Base-by-base conservation (phyloP, 176 grass and related monocot genomes). In the Oryza punctata region DNA sequence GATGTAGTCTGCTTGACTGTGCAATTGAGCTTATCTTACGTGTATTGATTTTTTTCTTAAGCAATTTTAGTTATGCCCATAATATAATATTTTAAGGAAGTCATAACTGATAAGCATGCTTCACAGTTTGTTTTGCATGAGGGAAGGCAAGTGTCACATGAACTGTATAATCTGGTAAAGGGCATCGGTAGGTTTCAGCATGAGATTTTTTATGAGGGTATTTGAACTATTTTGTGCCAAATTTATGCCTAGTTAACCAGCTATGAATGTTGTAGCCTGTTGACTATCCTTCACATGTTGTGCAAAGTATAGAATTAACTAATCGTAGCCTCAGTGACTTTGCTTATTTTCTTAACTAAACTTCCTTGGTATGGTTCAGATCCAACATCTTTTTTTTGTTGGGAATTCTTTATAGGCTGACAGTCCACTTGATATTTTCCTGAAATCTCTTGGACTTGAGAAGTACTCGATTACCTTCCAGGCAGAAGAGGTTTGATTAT, bases 381-480 rank as follows among this genome's bases (percentile, higher is more conserved):
- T 63, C 33, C 41, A 70, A 86, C 79, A 76, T 79, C 14, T 26
- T 73, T 81, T 85, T 46, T 59, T 81, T 69, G 15, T 47, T 65
- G 44, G 32, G 32, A 65, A 35, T 33, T 68, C 11, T 73, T 35
- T 89, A 49, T 88, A 99, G 96, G 78, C 78, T 76, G 93, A 94
- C 77, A 88, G 70, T 75, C 89, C 87, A 26, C 89, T 99, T 0
- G 93, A 99, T 80, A 85, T 75, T 81, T 99, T 99, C 88, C 89
- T 99, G 69, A 85, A 72, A 69, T 94, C 93, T 46, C 88, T 99
- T 73, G 96, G 87, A 38, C 93, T 99, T 85, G 91, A 96, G 76
- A 99, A 99, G 72, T 99, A 99, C 70, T 87, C 83, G 29, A 89
- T 92, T 57, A 89, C 83, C 85, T 99, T 99, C 85, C 93, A 99